Base-by-base conservation (phyloP, 169 alveolate species). In the Cryptosporidium ubiquitum region DNA sequence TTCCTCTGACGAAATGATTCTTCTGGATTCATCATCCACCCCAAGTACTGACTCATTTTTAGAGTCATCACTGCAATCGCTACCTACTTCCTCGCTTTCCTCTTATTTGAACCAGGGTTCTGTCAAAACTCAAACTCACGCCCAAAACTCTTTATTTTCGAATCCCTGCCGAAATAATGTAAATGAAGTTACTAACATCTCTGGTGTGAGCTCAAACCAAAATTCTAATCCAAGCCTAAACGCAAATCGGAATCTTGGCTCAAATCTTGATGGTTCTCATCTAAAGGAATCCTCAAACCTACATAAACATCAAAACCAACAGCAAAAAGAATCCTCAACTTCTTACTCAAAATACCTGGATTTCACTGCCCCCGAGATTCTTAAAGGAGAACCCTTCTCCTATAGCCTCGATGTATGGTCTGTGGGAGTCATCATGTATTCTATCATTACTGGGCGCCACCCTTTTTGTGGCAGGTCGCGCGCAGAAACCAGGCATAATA, bases 351-450 rank as follows among this genome's bases (percentile, higher is more conserved):
- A 12, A 31, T 20, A 55, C 37, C 68, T 84, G 40, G 73, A 74
- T 1, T 58, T 58, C 49, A 57, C 51, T 3, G 91, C 92, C 29
- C 85, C 85, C 16, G 91, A 86, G 66, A 7, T 86, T 3, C 51
- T 86, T 33, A 44, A 55, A 10, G 86, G 68, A 37, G 75, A 86
- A 16, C 29, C 68, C 0, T 86, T 64, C 73, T 66, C 86, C 35
- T 86, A 58, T 23, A 61, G 86, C 9, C 68, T 79, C 35, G 92
- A 86, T 42, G 84, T 86, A 20, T 86, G 92, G 92, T 37, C 91
- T 4, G 68, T 85, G 0, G 92, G 92, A 29, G 92, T 86, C 16
- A 49, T 86, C 26, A 49, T 84, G 84, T 86, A 85, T 33, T 51
- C 64, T 20, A 64, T 86, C 39, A 49, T 86, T 40, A 69, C 92